Evolutionary conservation across 805 yeast species (phyloP).

Genomic region (Jamesozyma rosinii): DNA sequence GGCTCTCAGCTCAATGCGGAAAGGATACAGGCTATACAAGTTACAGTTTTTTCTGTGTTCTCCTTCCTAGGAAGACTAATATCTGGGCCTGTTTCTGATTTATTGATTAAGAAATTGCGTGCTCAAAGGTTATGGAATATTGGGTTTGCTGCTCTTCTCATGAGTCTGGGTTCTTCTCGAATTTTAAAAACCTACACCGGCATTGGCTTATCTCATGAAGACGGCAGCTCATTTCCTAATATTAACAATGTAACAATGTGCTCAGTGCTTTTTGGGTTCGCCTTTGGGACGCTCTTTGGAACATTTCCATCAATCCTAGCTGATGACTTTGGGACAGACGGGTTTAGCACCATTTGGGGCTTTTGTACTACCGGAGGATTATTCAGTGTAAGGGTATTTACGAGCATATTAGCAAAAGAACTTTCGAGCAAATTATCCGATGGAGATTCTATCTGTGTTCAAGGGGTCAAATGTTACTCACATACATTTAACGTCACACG

Average conservation of each 20-base stretch:
- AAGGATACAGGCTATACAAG: conserved; percentile 59
- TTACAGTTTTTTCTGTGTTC: conserved; percentile 53
- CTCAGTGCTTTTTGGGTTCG: conserved; percentile 49
- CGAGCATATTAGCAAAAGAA: conserved; percentile 46
- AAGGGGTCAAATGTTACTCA: conserved; percentile 42
- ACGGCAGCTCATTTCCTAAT: conserved; percentile 13
- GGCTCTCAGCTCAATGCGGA: conserved; percentile 27
- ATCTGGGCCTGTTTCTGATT: conserved; percentile 60
- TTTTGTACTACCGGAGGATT: conserved; percentile 64
- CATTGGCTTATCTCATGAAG: neutral
- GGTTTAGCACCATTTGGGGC: conserved; percentile 73
- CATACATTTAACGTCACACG: conserved; percentile 32
- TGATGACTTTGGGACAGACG: conserved; percentile 57
- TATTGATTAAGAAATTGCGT: conserved; percentile 40
- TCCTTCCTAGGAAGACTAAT: conserved; percentile 57
- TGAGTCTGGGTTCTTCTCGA: conserved; percentile 31
- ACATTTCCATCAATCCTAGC: conserved; percentile 71
- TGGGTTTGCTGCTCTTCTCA: conserved; percentile 32
- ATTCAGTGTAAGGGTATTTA: conserved; percentile 42
- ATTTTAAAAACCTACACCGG: neutral
- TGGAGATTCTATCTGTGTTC: conserved; percentile 35
- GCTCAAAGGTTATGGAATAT: conserved; percentile 63
- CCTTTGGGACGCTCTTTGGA: conserved; percentile 67
- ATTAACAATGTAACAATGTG: conserved; percentile 38
- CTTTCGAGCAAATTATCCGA: conserved; percentile 39